These are phyloP conservation scores for Trypanosoma scelopori DNA, from an alignment of 208 protist species.

Conservation along the genomic window DNA sequence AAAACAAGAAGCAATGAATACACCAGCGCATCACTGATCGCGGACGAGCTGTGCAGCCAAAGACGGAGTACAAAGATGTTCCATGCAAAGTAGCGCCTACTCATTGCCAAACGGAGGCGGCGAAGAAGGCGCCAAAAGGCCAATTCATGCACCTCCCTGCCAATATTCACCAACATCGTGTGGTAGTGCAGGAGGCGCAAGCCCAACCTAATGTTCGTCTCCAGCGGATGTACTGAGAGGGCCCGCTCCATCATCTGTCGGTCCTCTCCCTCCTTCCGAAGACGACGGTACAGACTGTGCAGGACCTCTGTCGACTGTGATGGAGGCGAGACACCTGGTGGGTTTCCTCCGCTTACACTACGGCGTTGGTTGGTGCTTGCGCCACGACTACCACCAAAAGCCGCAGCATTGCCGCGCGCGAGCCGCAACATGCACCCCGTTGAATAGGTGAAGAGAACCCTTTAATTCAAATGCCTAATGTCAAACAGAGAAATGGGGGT, in stretches of 20 bases:
- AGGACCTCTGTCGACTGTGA: conserved; percentile 22
- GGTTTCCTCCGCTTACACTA: background rate
- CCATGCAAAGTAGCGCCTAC: conserved; percentile 63
- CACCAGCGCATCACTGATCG: conserved; percentile 76
- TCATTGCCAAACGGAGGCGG: conserved; percentile 32
- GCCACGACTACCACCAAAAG: background rate
- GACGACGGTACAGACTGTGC: conserved; percentile 63
- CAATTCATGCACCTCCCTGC: conserved; percentile 31
- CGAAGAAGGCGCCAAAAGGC: conserved; percentile 36
- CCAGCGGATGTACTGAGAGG: conserved; percentile 50
- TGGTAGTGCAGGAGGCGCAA: conserved; percentile 64
- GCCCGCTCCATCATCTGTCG: conserved; percentile 63
- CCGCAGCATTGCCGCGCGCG: background rate
- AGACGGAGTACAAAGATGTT: conserved; percentile 59
- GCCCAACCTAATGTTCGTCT: conserved; percentile 54
- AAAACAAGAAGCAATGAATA: conserved; percentile 63
- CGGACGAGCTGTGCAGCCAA: conserved; percentile 52
- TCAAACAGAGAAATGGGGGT: too few relatives aligned
- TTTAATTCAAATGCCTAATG: background rate
- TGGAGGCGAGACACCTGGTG: background rate
- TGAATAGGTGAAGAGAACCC: background rate
- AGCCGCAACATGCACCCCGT: background rate
- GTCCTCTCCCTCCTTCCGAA: conserved; percentile 76
- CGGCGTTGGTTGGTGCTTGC: background rate
- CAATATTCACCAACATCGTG: conserved; percentile 55